Evolutionary conservation across 192 early-diverging fungal genomes (phyloP).

Genomic region (Umbelopsis sp.): DNA sequence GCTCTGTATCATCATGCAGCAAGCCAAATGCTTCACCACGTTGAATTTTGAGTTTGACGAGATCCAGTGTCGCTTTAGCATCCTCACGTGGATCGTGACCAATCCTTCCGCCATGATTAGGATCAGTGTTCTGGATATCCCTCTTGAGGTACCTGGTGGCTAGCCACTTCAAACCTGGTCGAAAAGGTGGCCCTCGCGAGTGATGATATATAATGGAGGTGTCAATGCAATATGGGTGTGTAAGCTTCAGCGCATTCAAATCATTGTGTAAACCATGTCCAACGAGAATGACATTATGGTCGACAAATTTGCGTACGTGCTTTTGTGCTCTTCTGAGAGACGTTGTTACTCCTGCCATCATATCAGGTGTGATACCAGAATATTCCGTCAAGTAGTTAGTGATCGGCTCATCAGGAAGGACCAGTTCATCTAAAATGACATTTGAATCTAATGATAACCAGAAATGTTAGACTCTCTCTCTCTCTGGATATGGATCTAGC

Average conservation of each 20-base stretch:
- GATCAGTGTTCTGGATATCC: slow-evolving; percentile 53
- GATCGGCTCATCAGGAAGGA: slow-evolving; percentile 53
- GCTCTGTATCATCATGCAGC: slow-evolving; percentile 36
- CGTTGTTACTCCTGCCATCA: slow-evolving; percentile 41
- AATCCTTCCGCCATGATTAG: slow-evolving; percentile 18
- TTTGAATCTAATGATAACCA: slow-evolving; percentile 26
- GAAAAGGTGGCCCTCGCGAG: slow-evolving; percentile 49
- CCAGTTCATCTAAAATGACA: slow-evolving; percentile 50
- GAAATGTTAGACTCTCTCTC: not conserved
- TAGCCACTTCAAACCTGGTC: slow-evolving; percentile 56
- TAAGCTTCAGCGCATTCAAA: slow-evolving; percentile 61
- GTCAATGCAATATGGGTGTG: slow-evolving; percentile 65
- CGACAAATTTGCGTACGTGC: slow-evolving; percentile 40
- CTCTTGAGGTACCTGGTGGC: slow-evolving; percentile 51
- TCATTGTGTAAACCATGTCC: slow-evolving; percentile 71
- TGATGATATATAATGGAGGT: slow-evolving; percentile 62
- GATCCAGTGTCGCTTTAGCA: slow-evolving; percentile 64
- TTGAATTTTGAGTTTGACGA: slow-evolving; percentile 58
- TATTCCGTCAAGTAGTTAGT: slow-evolving; percentile 57
- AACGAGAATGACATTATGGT: slow-evolving; percentile 48
- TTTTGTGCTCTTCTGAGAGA: slow-evolving; percentile 50
- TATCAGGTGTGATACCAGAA: slow-evolving; percentile 55
- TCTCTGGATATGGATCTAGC: not conserved
- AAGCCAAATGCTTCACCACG: slow-evolving; percentile 42
- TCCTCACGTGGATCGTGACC: slow-evolving; percentile 77